Evolutionary conservation across 768 basidiomycete species (phyloP).

Genomic region (Psilocybe sp.): DNA sequence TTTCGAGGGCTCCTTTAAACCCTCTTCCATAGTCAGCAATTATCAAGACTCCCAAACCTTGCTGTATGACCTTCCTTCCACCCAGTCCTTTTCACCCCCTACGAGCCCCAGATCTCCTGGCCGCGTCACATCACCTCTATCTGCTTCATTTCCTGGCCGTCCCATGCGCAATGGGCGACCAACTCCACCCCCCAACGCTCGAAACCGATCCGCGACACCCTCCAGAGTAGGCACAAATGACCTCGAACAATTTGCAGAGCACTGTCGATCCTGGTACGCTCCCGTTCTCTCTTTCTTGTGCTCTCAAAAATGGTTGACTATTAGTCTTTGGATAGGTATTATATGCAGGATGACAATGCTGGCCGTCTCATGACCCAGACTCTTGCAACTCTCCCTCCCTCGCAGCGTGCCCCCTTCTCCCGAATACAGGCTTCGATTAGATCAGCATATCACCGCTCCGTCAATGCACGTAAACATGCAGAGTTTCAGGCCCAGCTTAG

Average conservation of each 20-base stretch:
- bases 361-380: conserved; percentile 82
- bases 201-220: conserved; percentile 70
- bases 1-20: conserved; percentile 44
- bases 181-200: conserved; percentile 54
- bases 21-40: conserved; percentile 37
- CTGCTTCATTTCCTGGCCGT: conserved; percentile 52
- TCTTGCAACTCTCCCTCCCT: conserved; percentile 72
- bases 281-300: conserved; percentile 2
- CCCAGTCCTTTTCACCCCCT: conserved; percentile 56
- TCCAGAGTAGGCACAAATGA: conserved; percentile 64
- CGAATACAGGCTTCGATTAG: conserved; percentile 85
- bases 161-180: conserved; percentile 50
- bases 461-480: conserved; percentile 71
- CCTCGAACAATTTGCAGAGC: conserved; percentile 73
- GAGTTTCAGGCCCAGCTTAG: conserved; percentile 85
- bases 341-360: conserved; percentile 74
- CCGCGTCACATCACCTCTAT: conserved; percentile 50
- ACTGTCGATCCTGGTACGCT: conserved; percentile 74
- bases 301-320: background rate
- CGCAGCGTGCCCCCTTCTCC: conserved; percentile 84
- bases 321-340: conserved; percentile 57
- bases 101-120: conserved; percentile 46
- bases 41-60: conserved; percentile 56
- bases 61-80: conserved; percentile 73
- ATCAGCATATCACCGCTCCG: conserved; percentile 78